Evolutionary conservation across 1,284 basidiomycete species (phyloP).

Genomic region (Stereum hirsutum): DNA sequence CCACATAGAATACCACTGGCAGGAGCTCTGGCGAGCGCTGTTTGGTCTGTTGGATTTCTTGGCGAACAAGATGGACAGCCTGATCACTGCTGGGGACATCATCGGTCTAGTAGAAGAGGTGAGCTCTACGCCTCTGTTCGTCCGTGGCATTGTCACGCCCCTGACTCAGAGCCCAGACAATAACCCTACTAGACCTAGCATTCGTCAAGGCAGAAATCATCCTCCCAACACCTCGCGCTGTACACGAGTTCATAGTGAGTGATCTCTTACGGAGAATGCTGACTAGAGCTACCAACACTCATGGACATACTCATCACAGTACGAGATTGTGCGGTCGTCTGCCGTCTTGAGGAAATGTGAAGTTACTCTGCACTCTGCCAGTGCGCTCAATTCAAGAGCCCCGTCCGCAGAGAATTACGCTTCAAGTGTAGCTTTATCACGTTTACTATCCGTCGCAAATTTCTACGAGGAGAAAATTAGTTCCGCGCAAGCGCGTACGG

Average conservation of each 20-base stretch:
- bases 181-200: constrained; percentile 40
- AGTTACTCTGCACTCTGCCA: constrained; percentile 30
- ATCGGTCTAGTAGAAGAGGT: constrained; percentile 47
- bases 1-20: constrained; percentile 54
- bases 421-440: constrained; percentile 26
- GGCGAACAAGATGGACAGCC: constrained; percentile 36
- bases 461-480: constrained; percentile 46
- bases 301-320: constrained; percentile 25
- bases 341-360: constrained; percentile 36
- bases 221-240: constrained; percentile 37
- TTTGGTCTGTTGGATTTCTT: constrained; percentile 46
- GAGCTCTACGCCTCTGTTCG: too few species aligned
- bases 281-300: too few species aligned
- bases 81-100: constrained; percentile 39
- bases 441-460: constrained; percentile 31
- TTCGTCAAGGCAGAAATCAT: constrained; percentile 39
- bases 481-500: constrained; percentile 32
- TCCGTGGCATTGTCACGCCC: too few species aligned
- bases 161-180: constrained; percentile 34
- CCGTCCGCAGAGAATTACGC: constrained; percentile 7
- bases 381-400: constrained; percentile 17
- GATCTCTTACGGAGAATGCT: background rate
- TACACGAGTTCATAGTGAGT: constrained; percentile 55
- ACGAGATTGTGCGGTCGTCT: constrained; percentile 52
- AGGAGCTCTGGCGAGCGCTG: constrained; percentile 49